phyloP scores from a whole-genome alignment of 805 yeast species.

The Grigorovia transvaalensis region DNA sequence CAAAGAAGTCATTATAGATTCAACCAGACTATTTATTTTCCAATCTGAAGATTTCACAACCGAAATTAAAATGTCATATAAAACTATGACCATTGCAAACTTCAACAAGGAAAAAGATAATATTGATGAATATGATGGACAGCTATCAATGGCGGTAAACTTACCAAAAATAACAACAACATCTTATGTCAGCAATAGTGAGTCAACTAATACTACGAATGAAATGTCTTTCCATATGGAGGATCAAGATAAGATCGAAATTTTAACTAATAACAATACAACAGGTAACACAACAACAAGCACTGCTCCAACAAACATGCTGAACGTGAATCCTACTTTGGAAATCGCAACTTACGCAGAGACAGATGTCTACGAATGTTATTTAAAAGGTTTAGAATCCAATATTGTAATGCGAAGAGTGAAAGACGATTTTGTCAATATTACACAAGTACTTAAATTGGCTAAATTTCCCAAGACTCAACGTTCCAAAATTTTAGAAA shows the following conservation, averaged over 20 bases:
- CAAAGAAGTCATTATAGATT: too few relatives aligned
- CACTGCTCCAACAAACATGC: neutral
- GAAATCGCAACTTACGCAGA: slow-evolving; percentile 40
- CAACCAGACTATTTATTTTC: too few relatives aligned
- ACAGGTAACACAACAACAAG: neutral
- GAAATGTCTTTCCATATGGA: neutral
- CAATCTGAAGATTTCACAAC: neutral
- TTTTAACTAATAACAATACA: neutral
- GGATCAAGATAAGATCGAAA: neutral
- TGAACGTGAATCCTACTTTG: slow-evolving; percentile 13
- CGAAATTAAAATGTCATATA: too few relatives aligned
- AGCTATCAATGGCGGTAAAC: neutral
- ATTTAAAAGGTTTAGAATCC: slow-evolving; percentile 40
- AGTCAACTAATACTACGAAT: neutral
- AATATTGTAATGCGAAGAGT: slow-evolving; percentile 68
- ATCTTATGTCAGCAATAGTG: neutral
- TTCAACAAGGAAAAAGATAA: neutral
- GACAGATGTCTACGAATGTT: slow-evolving; percentile 50
- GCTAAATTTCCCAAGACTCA: slow-evolving; percentile 72
- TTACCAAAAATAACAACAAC: slow-evolving; percentile 2
- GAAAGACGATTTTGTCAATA: slow-evolving; percentile 87
- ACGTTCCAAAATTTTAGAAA: slow-evolving; percentile 65
- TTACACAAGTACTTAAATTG: slow-evolving; percentile 70
- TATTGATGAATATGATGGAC: neutral
- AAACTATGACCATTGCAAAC: neutral